Base-by-base conservation (phyloP, 2,329 filamentous ascomycete genomes). In the Pseudogymnoascus sp. region DNA sequence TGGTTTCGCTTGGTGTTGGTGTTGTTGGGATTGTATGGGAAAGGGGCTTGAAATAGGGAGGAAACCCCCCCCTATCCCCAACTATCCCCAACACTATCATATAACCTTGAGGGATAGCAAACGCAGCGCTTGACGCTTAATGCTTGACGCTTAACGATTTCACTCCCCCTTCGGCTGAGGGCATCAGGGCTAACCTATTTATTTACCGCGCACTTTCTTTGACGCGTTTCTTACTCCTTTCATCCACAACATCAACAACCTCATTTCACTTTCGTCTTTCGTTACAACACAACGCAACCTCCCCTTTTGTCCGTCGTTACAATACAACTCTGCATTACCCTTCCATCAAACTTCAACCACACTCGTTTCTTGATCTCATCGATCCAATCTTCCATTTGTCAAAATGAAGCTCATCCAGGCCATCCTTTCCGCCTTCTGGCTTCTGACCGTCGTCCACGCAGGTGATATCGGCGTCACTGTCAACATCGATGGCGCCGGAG, bases 361-460 rank as follows among this genome's bases (percentile, higher is more conserved):
- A 31, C 45, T 55, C 27, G 45, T 55, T 55, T 31, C 18, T 55
- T 55, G 45, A 55, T 33, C 27, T 31, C 45, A 55, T 33, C 21
- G 7, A 29, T 12, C 33, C 27, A 55, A 63, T 61, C 59, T 13
- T 60, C 61, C 64, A 62, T 65, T 64, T 58, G 64, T 67, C 66
- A 69, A 66, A 55, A 72, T 72, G 71, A 69, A 69, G 67, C 64
- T 64, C 63, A 65, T 67, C 58, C 60, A 66, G 58, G 64, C 65
- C 61, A 59, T 70, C 61, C 63, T 69, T 65, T 60, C 68, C 66
- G 73, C 65, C 59, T 62, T 72, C 62, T 69, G 71, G 63, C 66
- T 71, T 61, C 62, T 68, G 48, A 65, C 70, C 36, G 67, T 65
- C 48, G 68, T 64, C 42, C 64, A 65, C n/a, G 48, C 18, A 13